These are phyloP conservation scores for Pulveroboletus sp. DNA, from an alignment of 768 basidiomycete species.

Conservation along the genomic window DNA sequence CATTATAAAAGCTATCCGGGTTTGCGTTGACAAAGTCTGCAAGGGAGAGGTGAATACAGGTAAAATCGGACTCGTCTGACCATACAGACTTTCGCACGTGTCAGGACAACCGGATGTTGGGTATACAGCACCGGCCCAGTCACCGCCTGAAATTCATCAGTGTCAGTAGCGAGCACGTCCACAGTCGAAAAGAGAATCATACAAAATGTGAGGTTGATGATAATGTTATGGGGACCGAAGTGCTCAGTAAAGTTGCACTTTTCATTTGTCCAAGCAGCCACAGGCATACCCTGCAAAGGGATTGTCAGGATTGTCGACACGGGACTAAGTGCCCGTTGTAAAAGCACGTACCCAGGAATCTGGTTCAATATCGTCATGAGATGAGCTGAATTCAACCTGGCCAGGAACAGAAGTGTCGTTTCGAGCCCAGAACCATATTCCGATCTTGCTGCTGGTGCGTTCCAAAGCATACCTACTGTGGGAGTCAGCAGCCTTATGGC, in stretches of 20 bases:
- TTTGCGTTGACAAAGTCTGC: conserved; percentile 42
- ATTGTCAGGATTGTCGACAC: neutral
- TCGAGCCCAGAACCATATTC: conserved; percentile 44
- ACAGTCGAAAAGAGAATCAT: conserved; percentile 18
- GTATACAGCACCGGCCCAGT: conserved; percentile 52
- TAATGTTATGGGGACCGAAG: conserved; percentile 33
- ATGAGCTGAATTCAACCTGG: conserved; percentile 20
- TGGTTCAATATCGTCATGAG: conserved; percentile 17
- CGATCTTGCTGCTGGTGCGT: conserved; percentile 31
- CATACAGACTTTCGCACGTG: conserved; percentile 45
- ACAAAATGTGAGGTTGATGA: conserved; percentile 59
- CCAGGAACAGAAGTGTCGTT: conserved; percentile 19
- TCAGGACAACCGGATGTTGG: conserved; percentile 47
- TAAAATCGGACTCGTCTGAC: neutral
- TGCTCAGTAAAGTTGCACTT: conserved; percentile 35
- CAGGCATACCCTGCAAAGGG: conserved; percentile 26
- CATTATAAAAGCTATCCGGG: conserved; percentile 59
- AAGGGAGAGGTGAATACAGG: neutral
- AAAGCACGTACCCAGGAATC: conserved; percentile 28
- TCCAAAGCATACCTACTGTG: conserved; percentile 39
- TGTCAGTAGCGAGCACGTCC: neutral
- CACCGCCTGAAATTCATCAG: conserved; percentile 41
- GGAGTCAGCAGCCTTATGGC: neutral
- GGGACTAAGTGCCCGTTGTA: neutral
- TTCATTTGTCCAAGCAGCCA: conserved; percentile 32